Base-by-base conservation (phyloP, 129 eudicot genomes). In the Flaveria ramosissima region DNA sequence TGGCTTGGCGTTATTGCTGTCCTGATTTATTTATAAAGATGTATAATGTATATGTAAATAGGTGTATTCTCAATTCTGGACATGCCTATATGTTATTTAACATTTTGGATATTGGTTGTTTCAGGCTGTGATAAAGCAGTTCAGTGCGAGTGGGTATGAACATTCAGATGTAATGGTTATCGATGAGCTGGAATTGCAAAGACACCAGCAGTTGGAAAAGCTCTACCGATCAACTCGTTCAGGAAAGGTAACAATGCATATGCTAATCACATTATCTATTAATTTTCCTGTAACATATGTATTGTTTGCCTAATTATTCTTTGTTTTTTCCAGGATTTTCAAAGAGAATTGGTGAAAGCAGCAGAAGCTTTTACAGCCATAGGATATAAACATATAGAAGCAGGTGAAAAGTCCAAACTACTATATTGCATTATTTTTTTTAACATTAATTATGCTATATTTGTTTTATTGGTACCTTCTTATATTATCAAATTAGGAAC, bases 91-190 rank as follows among this genome's bases (percentile, higher is more conserved):
- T 23, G 8, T 75, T 7, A 27, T 55, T 60, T 50, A 19, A 39
- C 19, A 42, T 46, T 79, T 17, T 83, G 69, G 51, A 66, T 41
- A 56, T 71, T 50, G 81, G 43, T 76, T 62, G 53, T 82, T 82
- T 71, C 86, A 94, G 99, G 99, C 97, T 70, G 97, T 91, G 68
- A 94, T 94, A 79, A 94, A 94, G 85, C 99, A 94, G 52, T 87
- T 94, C 70, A 86, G 99, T 23, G 84, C 85, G 16, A 89, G 89
- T 84, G 99, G 99, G 63, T 94, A 91, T 91, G 99, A 91, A 24
- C 85, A 90, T 77, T 94, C 99, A 32, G 93, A 87, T 19, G 85
- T 82, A 50, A 79, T 88, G 96, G 99, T 94, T 74, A 91, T 91
- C 55, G 99, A 94, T 87, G 99, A 91, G 80, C 74, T 89, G 75